Base-by-base conservation (phyloP, 345 rosid genomes). In the Turnera subulata region DNA sequence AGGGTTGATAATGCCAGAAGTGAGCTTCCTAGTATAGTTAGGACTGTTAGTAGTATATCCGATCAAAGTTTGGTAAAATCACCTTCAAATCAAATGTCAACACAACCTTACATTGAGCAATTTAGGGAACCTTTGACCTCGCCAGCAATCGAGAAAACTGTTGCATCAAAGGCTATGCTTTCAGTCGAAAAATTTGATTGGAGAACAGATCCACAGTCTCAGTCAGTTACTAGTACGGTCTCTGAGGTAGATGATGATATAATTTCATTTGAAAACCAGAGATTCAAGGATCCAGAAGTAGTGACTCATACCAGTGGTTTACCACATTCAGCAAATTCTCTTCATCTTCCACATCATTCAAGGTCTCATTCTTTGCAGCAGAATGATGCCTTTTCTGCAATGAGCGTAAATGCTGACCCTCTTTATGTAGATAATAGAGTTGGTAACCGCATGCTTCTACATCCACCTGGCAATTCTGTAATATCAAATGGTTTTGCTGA, bases 191-290 rank as follows among this genome's bases (percentile, higher is more conserved):
- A 46, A 4, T 24, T 33, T 20, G 51, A 63, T 38, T 63, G 59
- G 59, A 53, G 17, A 57, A 26, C 43, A 40, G 65, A 58, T 50
- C 26, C 54, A 20, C 59, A 40, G n/a, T 19, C 40, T 39, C 43
- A 53, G 23, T 23, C n/a, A 39, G 56, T 40, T 26, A 65, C 50
- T 45, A 45, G 65, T 35, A 25, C 50, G 26, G 51, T 46, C 32
- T 64, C 78, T 40, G 80, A 71, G 62, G 72, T 76, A 54, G 91
- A 84, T 64, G 84, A 82, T 26, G 89, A 80, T 73, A n/a, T 86
- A 38, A 49, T 84, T 64, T 76, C 86, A 56, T 79, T 80, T 61
- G 79, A 79, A 68, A 80, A 45, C 64, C 88, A 72, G 54, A 71
- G 91, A 67, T 77, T 60, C 18, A 76, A 76, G 50, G 81, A 76